Conservation (phyloP, 768 basidiomycete genomes). For the Auricularia cornea region DNA sequence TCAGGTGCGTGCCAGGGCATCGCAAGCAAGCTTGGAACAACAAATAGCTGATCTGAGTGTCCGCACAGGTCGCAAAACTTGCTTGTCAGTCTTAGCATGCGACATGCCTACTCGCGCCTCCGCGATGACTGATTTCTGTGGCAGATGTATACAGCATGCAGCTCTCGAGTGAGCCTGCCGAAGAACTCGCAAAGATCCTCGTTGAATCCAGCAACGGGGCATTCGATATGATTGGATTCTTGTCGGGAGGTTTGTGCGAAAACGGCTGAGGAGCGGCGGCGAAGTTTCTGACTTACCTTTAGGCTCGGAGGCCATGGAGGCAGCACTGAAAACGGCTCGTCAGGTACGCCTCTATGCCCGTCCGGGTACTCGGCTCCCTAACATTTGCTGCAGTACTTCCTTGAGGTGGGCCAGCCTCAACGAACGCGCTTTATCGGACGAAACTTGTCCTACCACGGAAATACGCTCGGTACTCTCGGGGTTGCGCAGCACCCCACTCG, state of each 20-base stretch:
- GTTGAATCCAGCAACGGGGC: constrained; percentile 62
- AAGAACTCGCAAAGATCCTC: constrained; percentile 62
- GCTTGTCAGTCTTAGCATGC: not conserved
- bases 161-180: constrained; percentile 71
- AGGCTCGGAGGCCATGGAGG: constrained; percentile 90
- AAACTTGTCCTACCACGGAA: constrained; percentile 77
- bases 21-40: not conserved
- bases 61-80: not conserved
- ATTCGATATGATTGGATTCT: constrained; percentile 63
- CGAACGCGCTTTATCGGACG: constrained; percentile 76
- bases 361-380: not conserved
- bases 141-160: constrained; percentile 85
- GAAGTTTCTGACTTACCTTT: not conserved
- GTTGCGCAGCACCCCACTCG: constrained; percentile 59
- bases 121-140: not conserved
- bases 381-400: constrained; percentile 45
- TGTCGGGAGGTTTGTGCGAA: constrained; percentile 54
- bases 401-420: constrained; percentile 58
- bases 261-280: not conserved
- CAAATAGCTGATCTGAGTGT: not conserved
- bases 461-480: constrained; percentile 63
- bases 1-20: constrained; percentile 50
- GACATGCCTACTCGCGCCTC: not conserved
- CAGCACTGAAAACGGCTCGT: constrained; percentile 70
- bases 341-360: constrained; percentile 39